phyloP scores from a whole-genome alignment of 768 basidiomycete genomes.

The Podaxis sp. region DNA sequence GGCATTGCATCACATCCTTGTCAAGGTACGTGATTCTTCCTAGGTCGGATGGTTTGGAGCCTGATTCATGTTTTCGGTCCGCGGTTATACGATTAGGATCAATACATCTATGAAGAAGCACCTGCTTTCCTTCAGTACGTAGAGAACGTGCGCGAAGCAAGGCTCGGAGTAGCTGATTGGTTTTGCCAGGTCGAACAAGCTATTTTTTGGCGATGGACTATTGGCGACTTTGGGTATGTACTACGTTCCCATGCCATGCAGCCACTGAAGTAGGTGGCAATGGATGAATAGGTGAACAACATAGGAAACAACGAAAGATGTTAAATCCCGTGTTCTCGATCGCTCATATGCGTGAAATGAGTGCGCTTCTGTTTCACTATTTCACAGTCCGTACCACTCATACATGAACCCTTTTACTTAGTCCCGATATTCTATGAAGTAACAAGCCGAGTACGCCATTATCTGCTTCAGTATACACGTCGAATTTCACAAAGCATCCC shows the following conservation, averaged over 20 bases:
- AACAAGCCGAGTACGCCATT: constrained; percentile 19
- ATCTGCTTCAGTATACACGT: neutral
- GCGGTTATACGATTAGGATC: constrained; percentile 19
- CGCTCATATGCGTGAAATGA: constrained; percentile 33
- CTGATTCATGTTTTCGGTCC: too few species aligned
- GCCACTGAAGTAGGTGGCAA: neutral
- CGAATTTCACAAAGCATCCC: neutral
- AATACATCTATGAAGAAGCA: constrained; percentile 26
- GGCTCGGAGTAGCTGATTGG: neutral
- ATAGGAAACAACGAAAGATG: constrained; percentile 38
- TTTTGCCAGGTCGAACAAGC: constrained; percentile 11
- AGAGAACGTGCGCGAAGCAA: neutral
- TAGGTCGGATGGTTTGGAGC: neutral
- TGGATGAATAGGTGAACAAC: constrained; percentile 30
- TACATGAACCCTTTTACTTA: constrained; percentile 6
- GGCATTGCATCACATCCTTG: constrained; percentile 40
- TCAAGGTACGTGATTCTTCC: constrained; percentile 28
- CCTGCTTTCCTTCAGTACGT: constrained; percentile 22
- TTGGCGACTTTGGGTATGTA: constrained; percentile 21
- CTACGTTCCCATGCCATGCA: neutral
- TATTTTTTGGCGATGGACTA: constrained; percentile 25
- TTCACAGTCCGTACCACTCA: neutral
- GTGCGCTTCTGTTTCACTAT: constrained; percentile 9
- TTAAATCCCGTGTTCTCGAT: constrained; percentile 41
- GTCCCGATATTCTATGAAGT: constrained; percentile 32